Evolutionary conservation across 257 asterid genomes (phyloP).

Genomic region (Solanum chilense): DNA sequence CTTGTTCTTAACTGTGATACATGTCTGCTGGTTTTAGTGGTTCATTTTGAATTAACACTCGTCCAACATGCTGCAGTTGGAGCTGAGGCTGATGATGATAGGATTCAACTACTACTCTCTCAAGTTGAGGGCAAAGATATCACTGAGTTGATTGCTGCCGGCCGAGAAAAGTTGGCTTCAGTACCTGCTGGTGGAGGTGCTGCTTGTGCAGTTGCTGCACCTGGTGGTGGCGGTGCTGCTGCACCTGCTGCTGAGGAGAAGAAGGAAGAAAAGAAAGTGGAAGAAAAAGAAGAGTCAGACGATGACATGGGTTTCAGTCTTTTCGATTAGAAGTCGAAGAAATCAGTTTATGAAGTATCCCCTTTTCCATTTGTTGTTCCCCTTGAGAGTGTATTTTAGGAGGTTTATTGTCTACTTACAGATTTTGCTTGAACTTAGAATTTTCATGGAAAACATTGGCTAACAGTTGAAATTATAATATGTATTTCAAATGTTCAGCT

Average conservation of each 20-base stretch:
- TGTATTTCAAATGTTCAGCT: neutral
- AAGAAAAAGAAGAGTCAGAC: conserved; percentile 32
- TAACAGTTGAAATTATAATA: neutral
- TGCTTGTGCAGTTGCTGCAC: conserved; percentile 24
- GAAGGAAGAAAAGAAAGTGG: conserved; percentile 40
- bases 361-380: neutral
- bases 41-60: neutral
- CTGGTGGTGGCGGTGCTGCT: conserved; percentile 21
- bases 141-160: conserved; percentile 38
- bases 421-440: neutral
- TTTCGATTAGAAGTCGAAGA: conserved; percentile 11
- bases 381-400: neutral
- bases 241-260: conserved; percentile 31
- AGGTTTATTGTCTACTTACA: neutral
- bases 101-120: conserved; percentile 18
- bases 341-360: neutral
- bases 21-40: neutral
- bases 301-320: conserved; percentile 39
- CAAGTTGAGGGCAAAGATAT: conserved; percentile 33
- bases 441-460: neutral
- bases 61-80: conserved; percentile 15
- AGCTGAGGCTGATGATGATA: conserved; percentile 35
- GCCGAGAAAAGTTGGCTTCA: conserved; percentile 43
- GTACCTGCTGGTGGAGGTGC: conserved; percentile 41
- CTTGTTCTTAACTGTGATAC: neutral